Evolutionary conservation across 768 basidiomycete species (phyloP).

Genomic region (Russula sp.): DNA sequence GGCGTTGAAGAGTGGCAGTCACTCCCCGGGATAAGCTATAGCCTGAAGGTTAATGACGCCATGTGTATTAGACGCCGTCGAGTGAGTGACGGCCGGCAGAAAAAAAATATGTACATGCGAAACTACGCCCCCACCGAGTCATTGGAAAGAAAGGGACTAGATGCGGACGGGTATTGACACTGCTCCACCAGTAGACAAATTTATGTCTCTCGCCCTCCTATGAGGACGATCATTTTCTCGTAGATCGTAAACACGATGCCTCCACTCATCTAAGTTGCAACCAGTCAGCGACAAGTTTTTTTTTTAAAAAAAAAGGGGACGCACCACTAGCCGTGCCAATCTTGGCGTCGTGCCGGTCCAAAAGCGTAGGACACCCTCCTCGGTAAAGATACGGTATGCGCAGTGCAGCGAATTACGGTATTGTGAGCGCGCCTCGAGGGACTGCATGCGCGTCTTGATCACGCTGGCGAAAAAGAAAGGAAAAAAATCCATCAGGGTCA

Average conservation of each 20-base stretch:
- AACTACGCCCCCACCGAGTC: not conserved
- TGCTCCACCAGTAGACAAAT: not conserved
- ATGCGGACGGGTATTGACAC: not conserved
- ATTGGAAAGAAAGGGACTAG: not conserved
- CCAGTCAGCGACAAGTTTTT: not conserved
- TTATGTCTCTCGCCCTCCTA: conserved; percentile 32
- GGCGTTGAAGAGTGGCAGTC: not conserved
- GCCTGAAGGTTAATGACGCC: not conserved
- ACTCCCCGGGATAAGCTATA: not conserved
- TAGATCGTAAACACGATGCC: conserved; percentile 93
- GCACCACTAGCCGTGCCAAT: conserved; percentile 74
- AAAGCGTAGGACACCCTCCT: conserved; percentile 87
- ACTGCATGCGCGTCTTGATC: conserved; percentile 98
- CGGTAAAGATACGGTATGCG: conserved; percentile 87
- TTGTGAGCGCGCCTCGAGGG: conserved; percentile 70
- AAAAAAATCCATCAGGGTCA: not conserved
- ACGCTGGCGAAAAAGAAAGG: conserved; percentile 46
- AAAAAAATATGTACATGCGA: not conserved
- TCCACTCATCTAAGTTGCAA: conserved; percentile 67
- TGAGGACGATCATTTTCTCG: conserved; percentile 66
- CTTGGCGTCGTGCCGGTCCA: conserved; percentile 97
- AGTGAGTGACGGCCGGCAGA: not conserved
- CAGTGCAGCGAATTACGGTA: conserved; percentile 96
- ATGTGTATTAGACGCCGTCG: not conserved
- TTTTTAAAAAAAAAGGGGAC: conserved; percentile 28